These are phyloP conservation scores for Acrocalymma vagum DNA, from an alignment of 2,329 filamentous ascomycete species.

Conservation along the genomic window DNA sequence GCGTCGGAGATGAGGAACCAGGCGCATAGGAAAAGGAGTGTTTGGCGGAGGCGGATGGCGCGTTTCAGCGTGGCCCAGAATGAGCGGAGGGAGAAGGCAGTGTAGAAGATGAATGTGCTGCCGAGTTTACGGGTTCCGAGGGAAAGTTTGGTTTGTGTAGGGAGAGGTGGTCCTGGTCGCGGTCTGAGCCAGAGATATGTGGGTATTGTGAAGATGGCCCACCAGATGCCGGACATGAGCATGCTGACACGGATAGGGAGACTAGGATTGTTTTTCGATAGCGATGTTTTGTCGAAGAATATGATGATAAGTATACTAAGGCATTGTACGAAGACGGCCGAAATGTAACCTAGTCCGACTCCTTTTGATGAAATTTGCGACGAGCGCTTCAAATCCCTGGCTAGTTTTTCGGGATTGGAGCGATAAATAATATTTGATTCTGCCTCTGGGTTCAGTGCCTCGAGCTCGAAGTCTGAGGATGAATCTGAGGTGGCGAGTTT, in stretches of 20 bases:
- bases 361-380: constrained; percentile 88
- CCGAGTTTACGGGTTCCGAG: constrained; percentile 12
- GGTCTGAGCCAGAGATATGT: constrained; percentile 84
- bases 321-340: constrained; percentile 82
- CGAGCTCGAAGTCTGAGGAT: constrained; percentile 35
- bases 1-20: constrained; percentile 96
- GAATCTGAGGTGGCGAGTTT: constrained; percentile 18
- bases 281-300: constrained; percentile 47
- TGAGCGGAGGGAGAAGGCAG: constrained; percentile 82
- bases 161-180: constrained; percentile 82
- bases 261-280: constrained; percentile 73
- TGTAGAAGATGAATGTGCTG: constrained; percentile 67
- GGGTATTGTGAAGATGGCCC: constrained; percentile 86
- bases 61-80: constrained; percentile 79
- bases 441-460: constrained; percentile 27
- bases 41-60: constrained; percentile 73
- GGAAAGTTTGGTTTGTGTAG: constrained; percentile 28
- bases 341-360: constrained; percentile 88
- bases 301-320: constrained; percentile 78
- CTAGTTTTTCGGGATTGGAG: constrained; percentile 47
- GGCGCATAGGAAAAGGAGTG: constrained; percentile 77
- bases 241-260: constrained; percentile 84
- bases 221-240: constrained; percentile 85
- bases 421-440: constrained; percentile 6
- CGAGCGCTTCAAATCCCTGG: constrained; percentile 76